phyloP scores from a whole-genome alignment of 306 rosid species.

The Cucumis hystrix region DNA sequence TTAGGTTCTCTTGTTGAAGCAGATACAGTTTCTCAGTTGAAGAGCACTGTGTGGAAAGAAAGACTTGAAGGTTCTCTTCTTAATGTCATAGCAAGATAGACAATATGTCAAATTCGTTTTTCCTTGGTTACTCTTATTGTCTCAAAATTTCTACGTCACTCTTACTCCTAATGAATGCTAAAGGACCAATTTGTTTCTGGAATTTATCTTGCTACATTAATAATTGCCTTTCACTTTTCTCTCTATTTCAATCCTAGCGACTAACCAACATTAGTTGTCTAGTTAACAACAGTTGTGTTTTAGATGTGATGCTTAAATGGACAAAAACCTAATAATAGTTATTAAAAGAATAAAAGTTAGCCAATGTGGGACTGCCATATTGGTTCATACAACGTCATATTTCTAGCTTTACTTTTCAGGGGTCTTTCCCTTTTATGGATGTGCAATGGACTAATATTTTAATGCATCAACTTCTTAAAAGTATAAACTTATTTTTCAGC shows the following conservation, averaged over 20 bases:
- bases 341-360: not conserved
- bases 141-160: not conserved
- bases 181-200: not conserved
- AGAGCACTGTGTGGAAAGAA: constrained; percentile 91
- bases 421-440: not conserved
- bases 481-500: not conserved
- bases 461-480: not conserved
- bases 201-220: not conserved
- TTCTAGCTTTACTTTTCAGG: not conserved
- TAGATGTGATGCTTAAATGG: not conserved
- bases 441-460: not conserved
- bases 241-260: not conserved
- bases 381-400: not conserved
- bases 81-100: too few species aligned
- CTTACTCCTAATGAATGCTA: not conserved
- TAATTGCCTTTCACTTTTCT: not conserved
- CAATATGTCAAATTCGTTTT: not conserved
- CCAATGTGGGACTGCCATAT: not conserved
- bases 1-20: constrained; percentile 70
- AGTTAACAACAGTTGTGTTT: not conserved
- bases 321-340: not conserved
- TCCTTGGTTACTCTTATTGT: not conserved
- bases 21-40: constrained; percentile 65
- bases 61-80: constrained; percentile 69
- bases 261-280: not conserved